Evolutionary conservation across 1,284 basidiomycete species (phyloP).

Genomic region (Ceratobasidium sp.): DNA sequence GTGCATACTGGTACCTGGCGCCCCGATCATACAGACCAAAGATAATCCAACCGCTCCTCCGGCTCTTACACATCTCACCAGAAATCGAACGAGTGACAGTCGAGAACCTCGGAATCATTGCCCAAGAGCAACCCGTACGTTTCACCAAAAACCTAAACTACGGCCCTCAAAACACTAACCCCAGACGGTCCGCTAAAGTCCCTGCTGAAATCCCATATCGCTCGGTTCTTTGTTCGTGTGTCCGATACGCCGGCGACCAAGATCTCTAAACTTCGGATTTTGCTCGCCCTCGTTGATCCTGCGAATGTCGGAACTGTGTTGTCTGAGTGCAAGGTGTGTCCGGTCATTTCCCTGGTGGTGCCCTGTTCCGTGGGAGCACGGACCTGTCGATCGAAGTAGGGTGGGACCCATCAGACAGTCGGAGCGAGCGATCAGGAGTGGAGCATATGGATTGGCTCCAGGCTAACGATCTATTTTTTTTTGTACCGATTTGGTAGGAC

Average conservation of each 20-base stretch:
- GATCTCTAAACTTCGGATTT: slow-evolving; percentile 73
- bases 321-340: slow-evolving; percentile 79
- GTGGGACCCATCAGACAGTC: not conserved
- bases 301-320: slow-evolving; percentile 76
- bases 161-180: not conserved
- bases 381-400: not conserved
- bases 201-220: slow-evolving; percentile 65
- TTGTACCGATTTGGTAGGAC: slow-evolving; percentile 64
- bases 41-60: slow-evolving; percentile 70
- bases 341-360: not conserved
- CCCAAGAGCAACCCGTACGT: slow-evolving; percentile 67
- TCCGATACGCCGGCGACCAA: slow-evolving; percentile 72
- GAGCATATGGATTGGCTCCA: not conserved
- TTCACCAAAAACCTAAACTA: not conserved
- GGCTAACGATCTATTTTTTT: not conserved
- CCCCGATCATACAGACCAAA: slow-evolving; percentile 63
- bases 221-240: slow-evolving; percentile 72
- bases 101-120: slow-evolving; percentile 71
- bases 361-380: not conserved
- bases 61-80: slow-evolving; percentile 66
- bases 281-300: slow-evolving; percentile 67
- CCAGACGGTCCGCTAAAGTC: slow-evolving; percentile 52
- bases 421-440: not conserved
- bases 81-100: slow-evolving; percentile 79
- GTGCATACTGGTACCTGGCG: slow-evolving; percentile 76